Evolutionary conservation across 2,329 filamentous ascomycete genomes (phyloP).

Genomic region (Chrysoporthe cubensis): DNA sequence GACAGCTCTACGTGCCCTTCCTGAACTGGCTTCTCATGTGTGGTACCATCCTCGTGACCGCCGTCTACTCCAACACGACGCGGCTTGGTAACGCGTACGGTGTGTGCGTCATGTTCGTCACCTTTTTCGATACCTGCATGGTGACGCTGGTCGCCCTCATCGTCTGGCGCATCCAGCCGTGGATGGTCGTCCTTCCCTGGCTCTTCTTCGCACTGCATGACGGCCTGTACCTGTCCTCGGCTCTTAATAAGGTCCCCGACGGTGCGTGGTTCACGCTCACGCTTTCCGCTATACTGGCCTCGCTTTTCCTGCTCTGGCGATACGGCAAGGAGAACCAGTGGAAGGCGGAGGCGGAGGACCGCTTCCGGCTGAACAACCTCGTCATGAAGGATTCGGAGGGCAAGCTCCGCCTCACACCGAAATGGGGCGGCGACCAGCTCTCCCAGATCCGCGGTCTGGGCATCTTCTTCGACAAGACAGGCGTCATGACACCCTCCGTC

Average conservation of each 20-base stretch:
- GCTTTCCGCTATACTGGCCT: conserved; percentile 62
- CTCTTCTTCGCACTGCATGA: conserved; percentile 66
- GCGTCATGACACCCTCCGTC: conserved; percentile 65
- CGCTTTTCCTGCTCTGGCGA: conserved; percentile 72
- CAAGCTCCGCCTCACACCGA: conserved; percentile 39
- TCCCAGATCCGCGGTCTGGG: conserved; percentile 60
- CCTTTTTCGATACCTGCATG: conserved; percentile 75
- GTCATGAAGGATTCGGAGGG: conserved; percentile 32
- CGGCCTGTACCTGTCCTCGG: conserved; percentile 68
- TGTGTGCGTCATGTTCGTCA: conserved; percentile 77
- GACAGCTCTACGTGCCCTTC: conserved; percentile 75
- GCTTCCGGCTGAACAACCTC: conserved; percentile 51
- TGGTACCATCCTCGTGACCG: conserved; percentile 71
- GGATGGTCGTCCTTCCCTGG: conserved; percentile 63
- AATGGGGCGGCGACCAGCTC: conserved; percentile 47
- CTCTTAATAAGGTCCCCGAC: conserved; percentile 70
- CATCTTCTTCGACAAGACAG: conserved; percentile 78
- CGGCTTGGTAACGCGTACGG: conserved; percentile 73
- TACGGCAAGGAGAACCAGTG: conserved; percentile 80
- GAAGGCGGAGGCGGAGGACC: conserved; percentile 67
- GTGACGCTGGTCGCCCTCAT: conserved; percentile 71
- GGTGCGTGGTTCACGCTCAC: conserved; percentile 78
- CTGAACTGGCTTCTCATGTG: conserved; percentile 78
- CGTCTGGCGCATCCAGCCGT: conserved; percentile 67
- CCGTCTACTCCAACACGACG: conserved; percentile 72